Conservation (phyloP, 805 yeast genomes). For the Lachancea waltii region DNA sequence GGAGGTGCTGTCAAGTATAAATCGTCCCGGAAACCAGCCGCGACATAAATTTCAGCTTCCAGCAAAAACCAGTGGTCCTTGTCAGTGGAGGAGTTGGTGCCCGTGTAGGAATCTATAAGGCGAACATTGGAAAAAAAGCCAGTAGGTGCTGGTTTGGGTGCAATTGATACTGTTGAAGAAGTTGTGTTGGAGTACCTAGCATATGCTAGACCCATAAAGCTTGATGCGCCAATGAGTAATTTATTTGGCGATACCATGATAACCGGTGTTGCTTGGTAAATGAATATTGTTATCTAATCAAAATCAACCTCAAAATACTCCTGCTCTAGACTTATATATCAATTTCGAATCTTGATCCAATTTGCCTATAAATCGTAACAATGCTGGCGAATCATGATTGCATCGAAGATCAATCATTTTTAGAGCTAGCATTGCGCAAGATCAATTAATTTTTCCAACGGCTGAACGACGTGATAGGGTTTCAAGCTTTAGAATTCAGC, state of each 20-base stretch:
- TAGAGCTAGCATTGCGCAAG: too few species aligned
- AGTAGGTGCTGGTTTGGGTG: constrained; percentile 10
- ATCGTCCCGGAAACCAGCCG: constrained; percentile 16
- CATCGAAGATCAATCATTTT: too few species aligned
- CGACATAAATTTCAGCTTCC: constrained; percentile 22
- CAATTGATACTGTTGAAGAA: constrained; percentile 1
- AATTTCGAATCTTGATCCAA: too few species aligned
- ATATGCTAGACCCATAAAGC: background rate
- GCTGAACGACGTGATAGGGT: too few species aligned
- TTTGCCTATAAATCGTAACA: too few species aligned
- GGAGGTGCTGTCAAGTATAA: constrained; percentile 22
- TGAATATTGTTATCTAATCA: background rate
- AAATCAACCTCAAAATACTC: too few species aligned
- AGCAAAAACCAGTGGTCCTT: constrained; percentile 26
- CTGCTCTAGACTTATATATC: too few species aligned
- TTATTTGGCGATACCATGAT: constrained; percentile 4
- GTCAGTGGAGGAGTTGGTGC: constrained; percentile 20
- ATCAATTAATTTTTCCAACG: too few species aligned
- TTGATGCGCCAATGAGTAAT: constrained; percentile 1
- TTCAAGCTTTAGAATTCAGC: too few species aligned
- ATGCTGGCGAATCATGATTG: too few species aligned
- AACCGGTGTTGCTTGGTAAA: background rate
- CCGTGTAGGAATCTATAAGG: constrained; percentile 22
- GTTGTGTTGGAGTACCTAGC: constrained; percentile 5
- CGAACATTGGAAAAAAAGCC: constrained; percentile 19